phyloP scores from a whole-genome alignment of 352 stramenopile species.

The Globisporangium perplexum region DNA sequence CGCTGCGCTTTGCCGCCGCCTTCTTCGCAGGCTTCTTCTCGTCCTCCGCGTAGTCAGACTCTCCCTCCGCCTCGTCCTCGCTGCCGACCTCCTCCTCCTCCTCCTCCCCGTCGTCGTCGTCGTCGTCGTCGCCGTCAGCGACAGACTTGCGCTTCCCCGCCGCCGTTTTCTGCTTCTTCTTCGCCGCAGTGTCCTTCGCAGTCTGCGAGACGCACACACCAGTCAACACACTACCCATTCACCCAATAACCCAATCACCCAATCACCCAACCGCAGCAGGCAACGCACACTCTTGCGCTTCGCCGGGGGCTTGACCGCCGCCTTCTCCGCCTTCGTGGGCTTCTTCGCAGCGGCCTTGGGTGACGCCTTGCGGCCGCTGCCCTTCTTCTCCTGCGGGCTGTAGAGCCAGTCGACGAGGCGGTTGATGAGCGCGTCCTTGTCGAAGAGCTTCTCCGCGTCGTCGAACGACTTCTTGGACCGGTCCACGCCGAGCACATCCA shows the following conservation, averaged over 20 bases:
- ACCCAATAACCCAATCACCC: too few species aligned
- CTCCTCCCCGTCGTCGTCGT: background rate
- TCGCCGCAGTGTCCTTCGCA: conserved; percentile 13
- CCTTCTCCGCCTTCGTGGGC: conserved; percentile 18
- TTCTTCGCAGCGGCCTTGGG: conserved; percentile 8
- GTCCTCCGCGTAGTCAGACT: conserved; percentile 1
- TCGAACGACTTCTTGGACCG: conserved; percentile 84
- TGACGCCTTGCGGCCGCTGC: conserved; percentile 6
- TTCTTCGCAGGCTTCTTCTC: conserved; percentile 7
- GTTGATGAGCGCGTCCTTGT: conserved; percentile 62
- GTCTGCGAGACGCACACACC: conserved; percentile 1
- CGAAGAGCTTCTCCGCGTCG: conserved; percentile 39
- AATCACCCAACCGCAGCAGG: background rate
- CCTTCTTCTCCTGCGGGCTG: conserved; percentile 51
- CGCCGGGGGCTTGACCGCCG: conserved; percentile 21
- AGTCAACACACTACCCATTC: background rate
- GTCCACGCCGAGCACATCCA: conserved; percentile 77
- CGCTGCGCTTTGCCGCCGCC: conserved; percentile 1
- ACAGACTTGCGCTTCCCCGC: conserved; percentile 13
- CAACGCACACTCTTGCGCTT: conserved; percentile 29
- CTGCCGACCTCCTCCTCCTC: background rate
- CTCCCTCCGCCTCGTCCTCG: background rate
- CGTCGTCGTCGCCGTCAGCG: conserved; percentile 13
- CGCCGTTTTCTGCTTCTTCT: conserved; percentile 27
- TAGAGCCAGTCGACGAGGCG: conserved; percentile 75